phyloP scores from a whole-genome alignment of 1,284 basidiomycete genomes.

The Cryptococcus sp. region DNA sequence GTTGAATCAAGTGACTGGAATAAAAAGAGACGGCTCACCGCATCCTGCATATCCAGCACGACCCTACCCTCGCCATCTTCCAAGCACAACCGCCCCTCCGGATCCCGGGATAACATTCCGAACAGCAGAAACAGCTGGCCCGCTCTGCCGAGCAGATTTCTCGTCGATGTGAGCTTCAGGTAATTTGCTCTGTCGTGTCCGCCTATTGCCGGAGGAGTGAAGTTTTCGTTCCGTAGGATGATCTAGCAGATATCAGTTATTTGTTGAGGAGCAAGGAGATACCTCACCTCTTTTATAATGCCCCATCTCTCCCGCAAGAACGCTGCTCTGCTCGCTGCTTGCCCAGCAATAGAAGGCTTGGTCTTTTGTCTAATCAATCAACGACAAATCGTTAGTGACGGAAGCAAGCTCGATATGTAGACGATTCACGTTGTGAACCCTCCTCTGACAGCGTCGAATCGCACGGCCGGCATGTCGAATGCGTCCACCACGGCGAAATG shows the following conservation, averaged over 20 bases:
- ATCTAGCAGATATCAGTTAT: slow-evolving; percentile 47
- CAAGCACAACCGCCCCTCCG: slow-evolving; percentile 84
- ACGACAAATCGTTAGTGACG: background rate
- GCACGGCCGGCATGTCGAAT: slow-evolving; percentile 90
- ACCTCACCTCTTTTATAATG: slow-evolving; percentile 73
- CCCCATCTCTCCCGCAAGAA: slow-evolving; percentile 79
- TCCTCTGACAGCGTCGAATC: slow-evolving; percentile 75
- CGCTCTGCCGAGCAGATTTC: slow-evolving; percentile 89
- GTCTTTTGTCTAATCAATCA: slow-evolving; percentile 49
- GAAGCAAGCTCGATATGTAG: background rate
- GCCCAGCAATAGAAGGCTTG: slow-evolving; percentile 69
- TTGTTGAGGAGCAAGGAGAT: background rate
- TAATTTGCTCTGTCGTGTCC: slow-evolving; percentile 80
- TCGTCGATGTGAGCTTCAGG: slow-evolving; percentile 90
- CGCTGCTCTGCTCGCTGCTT: slow-evolving; percentile 72
- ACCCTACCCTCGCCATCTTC: slow-evolving; percentile 94
- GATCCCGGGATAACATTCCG: slow-evolving; percentile 86
- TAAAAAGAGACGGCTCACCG: slow-evolving; percentile 62
- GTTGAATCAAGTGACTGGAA: background rate
- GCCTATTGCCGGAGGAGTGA: slow-evolving; percentile 87
- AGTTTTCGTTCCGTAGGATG: slow-evolving; percentile 89
- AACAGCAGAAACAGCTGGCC: slow-evolving; percentile 90
- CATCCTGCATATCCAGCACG: slow-evolving; percentile 81
- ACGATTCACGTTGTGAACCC: slow-evolving; percentile 33
- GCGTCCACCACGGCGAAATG: slow-evolving; percentile 85